A percentile compares a stretch with the other conserved stretches of the same genome.
phyloP scores from a whole-genome alignment of 1,284 basidiomycete species.

The Moesziomyces globuligerus region DNA sequence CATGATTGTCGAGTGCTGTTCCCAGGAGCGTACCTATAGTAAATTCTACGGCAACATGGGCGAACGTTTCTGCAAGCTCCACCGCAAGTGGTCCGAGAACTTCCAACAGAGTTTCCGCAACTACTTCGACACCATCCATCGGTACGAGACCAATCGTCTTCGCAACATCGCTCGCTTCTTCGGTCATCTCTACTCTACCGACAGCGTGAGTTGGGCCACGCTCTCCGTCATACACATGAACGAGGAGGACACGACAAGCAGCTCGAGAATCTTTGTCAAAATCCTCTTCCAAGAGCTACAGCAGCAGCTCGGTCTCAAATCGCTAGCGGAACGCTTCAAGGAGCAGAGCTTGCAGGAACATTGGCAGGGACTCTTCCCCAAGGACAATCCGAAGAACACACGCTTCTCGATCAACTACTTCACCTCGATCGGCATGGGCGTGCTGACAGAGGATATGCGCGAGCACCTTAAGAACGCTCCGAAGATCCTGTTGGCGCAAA shows the following conservation, averaged over 20 bases:
- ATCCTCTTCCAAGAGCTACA: constrained; percentile 94
- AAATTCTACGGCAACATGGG: constrained; percentile 95
- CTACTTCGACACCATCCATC: constrained; percentile 96
- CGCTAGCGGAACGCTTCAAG: constrained; percentile 81
- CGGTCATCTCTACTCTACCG: constrained; percentile 79
- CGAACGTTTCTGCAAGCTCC: constrained; percentile 94
- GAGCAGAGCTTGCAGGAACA: constrained; percentile 73
- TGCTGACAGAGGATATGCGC: constrained; percentile 93
- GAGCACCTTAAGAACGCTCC: constrained; percentile 96
- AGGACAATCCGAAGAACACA: constrained; percentile 94
- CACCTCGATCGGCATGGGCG: constrained; percentile 90
- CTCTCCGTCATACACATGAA: constrained; percentile 89
- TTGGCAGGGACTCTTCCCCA: constrained; percentile 89
- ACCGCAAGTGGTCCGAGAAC: constrained; percentile 88
- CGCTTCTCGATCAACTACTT: constrained; percentile 95
- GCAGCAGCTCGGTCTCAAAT: constrained; percentile 88
- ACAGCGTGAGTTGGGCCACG: constrained; percentile 88
- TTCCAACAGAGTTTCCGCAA: constrained; percentile 87
- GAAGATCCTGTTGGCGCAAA: constrained; percentile 88
- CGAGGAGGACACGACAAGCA: constrained; percentile 96
- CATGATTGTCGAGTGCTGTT: constrained; percentile 99
- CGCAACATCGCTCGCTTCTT: constrained; percentile 98
- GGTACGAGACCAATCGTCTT: constrained; percentile 97
- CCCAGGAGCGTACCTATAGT: constrained; percentile 95
- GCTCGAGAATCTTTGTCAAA: constrained; percentile 96